A percentile compares a stretch with the other conserved stretches of the same genome.
Evolutionary conservation across 139 green algal genomes (phyloP).

Genomic region (Cymbomonas tetramitiformis): DNA sequence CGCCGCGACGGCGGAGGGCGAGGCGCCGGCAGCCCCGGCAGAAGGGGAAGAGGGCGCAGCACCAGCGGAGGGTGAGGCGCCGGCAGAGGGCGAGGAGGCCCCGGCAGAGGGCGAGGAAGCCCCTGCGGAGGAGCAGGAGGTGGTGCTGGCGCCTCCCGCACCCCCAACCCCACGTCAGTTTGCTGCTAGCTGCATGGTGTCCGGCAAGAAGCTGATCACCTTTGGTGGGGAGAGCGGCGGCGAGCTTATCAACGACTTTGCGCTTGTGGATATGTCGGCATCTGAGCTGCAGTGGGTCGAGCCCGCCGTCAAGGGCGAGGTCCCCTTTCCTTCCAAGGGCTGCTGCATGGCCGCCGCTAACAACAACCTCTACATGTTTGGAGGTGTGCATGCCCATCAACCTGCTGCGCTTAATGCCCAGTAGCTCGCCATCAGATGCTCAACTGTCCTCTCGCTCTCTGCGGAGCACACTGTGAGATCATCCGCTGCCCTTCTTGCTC

Average conservation of each 20-base stretch:
- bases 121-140: background rate
- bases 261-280: background rate
- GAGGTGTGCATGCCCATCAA: conserved; percentile 30
- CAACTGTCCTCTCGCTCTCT: too few relatives aligned
- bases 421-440: too few relatives aligned
- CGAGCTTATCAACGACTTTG: conserved; percentile 30
- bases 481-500: too few relatives aligned
- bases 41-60: background rate
- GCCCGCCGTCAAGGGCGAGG: background rate
- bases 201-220: conserved; percentile 38
- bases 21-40: background rate
- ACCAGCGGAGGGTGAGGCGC: background rate
- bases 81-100: conserved; percentile 11
- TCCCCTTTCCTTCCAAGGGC: background rate
- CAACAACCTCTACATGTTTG: conserved; percentile 41
- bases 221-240: conserved; percentile 44
- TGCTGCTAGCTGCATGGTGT: background rate
- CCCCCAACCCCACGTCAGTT: background rate
- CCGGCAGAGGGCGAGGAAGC: conserved; percentile 8
- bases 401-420: too few relatives aligned
- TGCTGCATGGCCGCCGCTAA: background rate
- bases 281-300: background rate
- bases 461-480: too few relatives aligned
- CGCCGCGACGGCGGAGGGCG: background rate
- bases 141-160: background rate